Evolutionary conservation across 805 yeast genomes (phyloP).

Genomic region (Candida orba): DNA sequence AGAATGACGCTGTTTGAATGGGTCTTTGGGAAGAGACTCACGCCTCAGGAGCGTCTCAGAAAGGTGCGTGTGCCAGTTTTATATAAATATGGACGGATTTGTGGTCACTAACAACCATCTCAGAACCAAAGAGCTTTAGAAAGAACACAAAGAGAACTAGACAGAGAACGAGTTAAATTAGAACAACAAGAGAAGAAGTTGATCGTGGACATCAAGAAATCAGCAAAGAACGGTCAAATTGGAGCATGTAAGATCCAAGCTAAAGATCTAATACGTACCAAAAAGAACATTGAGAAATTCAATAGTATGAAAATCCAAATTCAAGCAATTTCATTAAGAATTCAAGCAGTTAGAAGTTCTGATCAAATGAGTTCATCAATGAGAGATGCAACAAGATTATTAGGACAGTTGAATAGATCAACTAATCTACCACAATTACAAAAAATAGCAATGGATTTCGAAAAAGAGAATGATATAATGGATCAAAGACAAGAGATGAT

Average conservation of each 20-base stretch:
- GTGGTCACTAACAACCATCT: neutral
- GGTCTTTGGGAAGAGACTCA: constrained; percentile 89
- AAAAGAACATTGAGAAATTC: constrained; percentile 75
- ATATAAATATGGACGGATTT: neutral
- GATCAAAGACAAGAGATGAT: constrained; percentile 98
- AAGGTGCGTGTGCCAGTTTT: constrained; percentile 33
- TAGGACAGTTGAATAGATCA: constrained; percentile 80
- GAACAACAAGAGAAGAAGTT: constrained; percentile 91
- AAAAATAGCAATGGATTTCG: constrained; percentile 91
- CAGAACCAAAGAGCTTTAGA: constrained; percentile 92
- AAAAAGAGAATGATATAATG: constrained; percentile 91
- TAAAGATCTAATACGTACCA: constrained; percentile 85
- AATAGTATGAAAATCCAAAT: constrained; percentile 89
- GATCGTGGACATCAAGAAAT: constrained; percentile 76
- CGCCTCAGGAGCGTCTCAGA: constrained; percentile 92
- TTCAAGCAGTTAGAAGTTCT: constrained; percentile 86
- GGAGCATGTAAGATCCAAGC: constrained; percentile 93
- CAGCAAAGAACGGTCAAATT: constrained; percentile 86
- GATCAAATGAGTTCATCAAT: constrained; percentile 93
- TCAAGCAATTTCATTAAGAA: constrained; percentile 87
- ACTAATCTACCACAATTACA: constrained; percentile 90
- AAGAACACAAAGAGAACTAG: constrained; percentile 87
- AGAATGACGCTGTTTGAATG: constrained; percentile 75
- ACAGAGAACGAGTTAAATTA: constrained; percentile 77
- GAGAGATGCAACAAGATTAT: constrained; percentile 84